Evolutionary conservation across 257 asterid genomes (phyloP), one percentile per base, ranked within the genome.

Genomic region (Linderniella brevidens): DNA sequence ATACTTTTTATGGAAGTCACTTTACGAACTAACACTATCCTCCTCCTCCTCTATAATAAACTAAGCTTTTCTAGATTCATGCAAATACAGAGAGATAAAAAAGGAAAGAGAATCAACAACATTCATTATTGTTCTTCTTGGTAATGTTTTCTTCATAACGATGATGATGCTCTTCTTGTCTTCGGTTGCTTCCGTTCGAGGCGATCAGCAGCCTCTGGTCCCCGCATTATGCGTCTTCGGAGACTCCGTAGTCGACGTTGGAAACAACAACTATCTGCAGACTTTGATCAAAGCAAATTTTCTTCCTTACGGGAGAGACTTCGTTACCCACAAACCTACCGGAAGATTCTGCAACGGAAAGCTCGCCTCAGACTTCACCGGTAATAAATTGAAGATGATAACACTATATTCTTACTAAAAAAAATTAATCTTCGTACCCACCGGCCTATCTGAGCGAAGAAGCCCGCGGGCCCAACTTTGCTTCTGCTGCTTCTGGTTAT

Each of bases 331-430:
- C 53, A 58, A 0, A 56, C 90, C 97, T 8, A 87, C 93, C 0
- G 95, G 95, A 46, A 78, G 95, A 68, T 87, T 87, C 75, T 73
- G 82, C 76, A 83, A 83, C 11, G 93, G 95, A 12, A 87, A 87
- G 56, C 86, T 87, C 41, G 93, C 97, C 59, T 77, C 80, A 0
- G 95, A 87, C 40, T 80, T 64, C 72, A 80, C 86, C 3, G 93
- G 93, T 87, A 73, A 54, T 19, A 25, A 3, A 3, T 25, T 6
- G 32, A n/a, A n/a, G n/a, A n/a, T n/a, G n/a, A n/a, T n/a, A n/a
- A n/a, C n/a, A n/a, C n/a, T n/a, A n/a, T n/a, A n/a, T n/a, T n/a
- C n/a, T n/a, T n/a, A n/a, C n/a, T n/a, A n/a, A n/a, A n/a, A n/a
- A n/a, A n/a, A n/a, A 6, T 25, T 25, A 2, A 2, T 25, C 32